Conservation (phyloP, 768 basidiomycete species). For the Punctularia strigosozonata region DNA sequence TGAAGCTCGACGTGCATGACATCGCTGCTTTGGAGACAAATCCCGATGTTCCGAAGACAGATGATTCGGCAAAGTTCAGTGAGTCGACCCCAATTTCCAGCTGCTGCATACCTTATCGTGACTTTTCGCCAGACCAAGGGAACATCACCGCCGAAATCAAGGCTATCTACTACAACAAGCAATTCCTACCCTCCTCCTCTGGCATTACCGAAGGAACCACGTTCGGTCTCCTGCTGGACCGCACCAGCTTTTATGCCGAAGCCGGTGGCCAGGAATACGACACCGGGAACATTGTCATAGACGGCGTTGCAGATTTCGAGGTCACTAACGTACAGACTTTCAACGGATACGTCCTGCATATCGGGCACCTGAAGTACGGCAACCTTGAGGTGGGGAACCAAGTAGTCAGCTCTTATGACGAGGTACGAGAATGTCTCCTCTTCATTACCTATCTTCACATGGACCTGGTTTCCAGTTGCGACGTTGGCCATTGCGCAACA, state of each 20-base stretch:
- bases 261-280: slow-evolving; percentile 96
- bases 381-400: slow-evolving; percentile 64
- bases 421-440: slow-evolving; percentile 34
- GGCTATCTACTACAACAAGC: slow-evolving; percentile 74
- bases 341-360: slow-evolving; percentile 93
- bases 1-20: slow-evolving; percentile 95
- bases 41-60: slow-evolving; percentile 71
- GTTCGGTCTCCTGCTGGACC: slow-evolving; percentile 85
- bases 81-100: slow-evolving; percentile 16
- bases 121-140: slow-evolving; percentile 44
- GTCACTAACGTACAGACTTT: slow-evolving; percentile 90
- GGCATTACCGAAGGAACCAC: slow-evolving; percentile 49
- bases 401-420: slow-evolving; percentile 87
- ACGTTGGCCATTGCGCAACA: slow-evolving; percentile 91
- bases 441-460: neutral
- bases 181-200: slow-evolving; percentile 58
- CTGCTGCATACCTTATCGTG: neutral
- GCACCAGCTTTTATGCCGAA: slow-evolving; percentile 95
- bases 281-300: slow-evolving; percentile 89
- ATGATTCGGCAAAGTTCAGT: slow-evolving; percentile 91
- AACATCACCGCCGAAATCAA: slow-evolving; percentile 68
- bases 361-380: slow-evolving; percentile 86
- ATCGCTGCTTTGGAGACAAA: slow-evolving; percentile 79
- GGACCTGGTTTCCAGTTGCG: slow-evolving; percentile 43
- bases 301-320: slow-evolving; percentile 84